Evolutionary conservation across 108 stramenopile species (phyloP).

Genomic region (Fistulifera pelliculosa): DNA sequence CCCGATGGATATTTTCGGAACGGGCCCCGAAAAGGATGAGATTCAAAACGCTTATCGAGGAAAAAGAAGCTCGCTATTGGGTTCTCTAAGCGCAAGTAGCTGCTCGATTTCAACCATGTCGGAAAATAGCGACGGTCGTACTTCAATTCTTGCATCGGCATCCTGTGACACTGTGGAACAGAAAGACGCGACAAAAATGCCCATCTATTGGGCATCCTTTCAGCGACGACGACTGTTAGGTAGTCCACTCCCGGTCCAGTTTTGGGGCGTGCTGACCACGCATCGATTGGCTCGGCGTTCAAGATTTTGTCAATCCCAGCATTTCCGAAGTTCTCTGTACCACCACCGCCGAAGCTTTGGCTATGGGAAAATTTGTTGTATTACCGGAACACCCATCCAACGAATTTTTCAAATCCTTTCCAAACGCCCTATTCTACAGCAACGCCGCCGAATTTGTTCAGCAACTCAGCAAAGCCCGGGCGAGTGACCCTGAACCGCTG

Average conservation of each 20-base stretch:
- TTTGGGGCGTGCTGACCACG: conserved; percentile 87
- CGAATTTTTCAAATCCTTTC: conserved; percentile 80
- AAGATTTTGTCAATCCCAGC: conserved; percentile 87
- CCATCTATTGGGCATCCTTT: no score
- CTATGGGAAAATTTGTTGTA: conserved; percentile 92
- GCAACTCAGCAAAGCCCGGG: conserved; percentile 51
- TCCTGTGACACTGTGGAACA: no score
- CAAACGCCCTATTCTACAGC: conserved; percentile 67
- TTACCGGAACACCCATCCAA: conserved; percentile 78
- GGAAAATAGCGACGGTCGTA: no score
- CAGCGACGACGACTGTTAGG: no score
- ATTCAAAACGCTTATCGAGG: conserved; percentile 47
- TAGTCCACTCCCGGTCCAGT: conserved; percentile 55
- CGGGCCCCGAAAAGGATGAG: conserved; percentile 48
- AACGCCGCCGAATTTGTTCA: conserved; percentile 66
- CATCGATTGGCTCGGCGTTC: conserved; percentile 54
- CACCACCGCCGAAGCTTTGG: conserved; percentile 90
- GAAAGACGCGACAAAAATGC: no score
- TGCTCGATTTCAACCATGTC: no score
- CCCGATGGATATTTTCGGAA: conserved; percentile 65
- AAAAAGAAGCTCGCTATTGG: no score
- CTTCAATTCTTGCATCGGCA: no score
- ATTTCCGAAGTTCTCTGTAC: conserved; percentile 91
- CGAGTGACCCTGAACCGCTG: conserved; percentile 68
- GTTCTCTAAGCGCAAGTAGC: no score